phyloP scores from a whole-genome alignment of 2,329 filamentous ascomycete genomes.

The Penicillium freii region DNA sequence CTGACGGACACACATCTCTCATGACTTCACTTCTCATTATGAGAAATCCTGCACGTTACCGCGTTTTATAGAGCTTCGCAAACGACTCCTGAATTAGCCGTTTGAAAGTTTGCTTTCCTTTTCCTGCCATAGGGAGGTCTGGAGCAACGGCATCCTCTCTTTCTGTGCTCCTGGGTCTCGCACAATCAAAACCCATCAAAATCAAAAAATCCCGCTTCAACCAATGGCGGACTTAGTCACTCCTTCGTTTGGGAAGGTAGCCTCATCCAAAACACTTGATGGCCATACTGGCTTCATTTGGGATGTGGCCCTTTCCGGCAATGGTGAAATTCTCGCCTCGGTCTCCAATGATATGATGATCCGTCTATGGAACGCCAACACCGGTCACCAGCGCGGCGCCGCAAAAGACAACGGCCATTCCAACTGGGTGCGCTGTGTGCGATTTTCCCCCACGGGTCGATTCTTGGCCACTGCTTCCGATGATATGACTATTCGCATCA shows the following conservation, averaged over 20 bases:
- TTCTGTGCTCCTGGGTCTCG: background rate
- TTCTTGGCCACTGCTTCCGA: slow-evolving; percentile 10
- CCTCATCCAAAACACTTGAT: slow-evolving; percentile 3
- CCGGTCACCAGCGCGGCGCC: slow-evolving; percentile 7
- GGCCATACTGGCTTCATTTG: slow-evolving; percentile 11
- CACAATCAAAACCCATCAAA: background rate
- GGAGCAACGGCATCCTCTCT: background rate
- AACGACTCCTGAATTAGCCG: background rate
- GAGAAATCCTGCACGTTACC: slow-evolving; percentile 5
- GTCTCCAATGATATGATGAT: slow-evolving; percentile 14
- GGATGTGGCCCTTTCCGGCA: slow-evolving; percentile 7
- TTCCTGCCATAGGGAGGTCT: background rate
- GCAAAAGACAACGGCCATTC: slow-evolving; percentile 10
- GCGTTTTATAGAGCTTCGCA: background rate
- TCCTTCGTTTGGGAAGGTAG: slow-evolving; percentile 1
- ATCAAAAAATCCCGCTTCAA: background rate
- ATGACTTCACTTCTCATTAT: slow-evolving; percentile 6
- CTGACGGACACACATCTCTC: slow-evolving; percentile 2
- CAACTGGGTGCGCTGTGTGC: slow-evolving; percentile 8
- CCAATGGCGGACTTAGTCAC: background rate
- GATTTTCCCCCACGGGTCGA: slow-evolving; percentile 8
- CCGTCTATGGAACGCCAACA: slow-evolving; percentile 11
- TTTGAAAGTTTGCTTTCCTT: background rate
- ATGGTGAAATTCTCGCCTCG: slow-evolving; percentile 8
- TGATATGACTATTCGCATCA: slow-evolving; percentile 11